These are phyloP conservation scores for Cryptosporidium xiaoi DNA, from an alignment of 169 alveolate genomes.

Conservation along the genomic window DNA sequence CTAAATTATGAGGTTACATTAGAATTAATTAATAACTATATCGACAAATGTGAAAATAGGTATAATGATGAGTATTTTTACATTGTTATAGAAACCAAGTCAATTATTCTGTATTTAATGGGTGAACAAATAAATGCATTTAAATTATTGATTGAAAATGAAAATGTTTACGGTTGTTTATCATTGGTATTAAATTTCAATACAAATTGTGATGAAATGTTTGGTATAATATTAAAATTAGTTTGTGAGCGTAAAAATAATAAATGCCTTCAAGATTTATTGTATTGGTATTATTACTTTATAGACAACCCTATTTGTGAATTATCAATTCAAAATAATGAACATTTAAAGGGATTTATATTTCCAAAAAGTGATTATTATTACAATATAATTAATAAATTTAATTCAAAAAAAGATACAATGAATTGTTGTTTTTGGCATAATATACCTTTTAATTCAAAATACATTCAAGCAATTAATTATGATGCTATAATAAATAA, in stretches of 20 bases:
- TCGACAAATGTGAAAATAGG: not conserved
- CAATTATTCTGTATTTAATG: slow-evolving; percentile 24
- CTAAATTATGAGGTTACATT: not conserved
- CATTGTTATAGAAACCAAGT: slow-evolving; percentile 29
- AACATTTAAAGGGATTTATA: not conserved
- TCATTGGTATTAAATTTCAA: slow-evolving; percentile 23
- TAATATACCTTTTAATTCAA: slow-evolving; percentile 22
- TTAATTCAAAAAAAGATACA: not conserved
- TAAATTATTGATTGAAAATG: not conserved
- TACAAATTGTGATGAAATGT: slow-evolving; percentile 9
- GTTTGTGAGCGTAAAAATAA: not conserved
- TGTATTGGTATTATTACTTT: slow-evolving; percentile 44
- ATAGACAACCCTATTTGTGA: slow-evolving; percentile 6
- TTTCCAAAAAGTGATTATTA: slow-evolving; percentile 8
- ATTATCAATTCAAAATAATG: not conserved
- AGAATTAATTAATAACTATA: slow-evolving; percentile 3
- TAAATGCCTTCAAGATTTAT: not conserved
- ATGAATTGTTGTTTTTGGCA: slow-evolving; percentile 40
- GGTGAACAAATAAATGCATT: slow-evolving; percentile 7
- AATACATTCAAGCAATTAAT: not conserved
- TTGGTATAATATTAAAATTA: not conserved
- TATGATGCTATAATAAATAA: not conserved
- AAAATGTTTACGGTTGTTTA: slow-evolving; percentile 19
- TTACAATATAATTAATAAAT: slow-evolving; percentile 5
- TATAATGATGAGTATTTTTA: not conserved